Percentiles rank a stretch among this genome's conserved stretches.
These are phyloP conservation scores for Sugiyamaella novakii DNA, from an alignment of 1,139 yeast species.

Conservation along the genomic window DNA sequence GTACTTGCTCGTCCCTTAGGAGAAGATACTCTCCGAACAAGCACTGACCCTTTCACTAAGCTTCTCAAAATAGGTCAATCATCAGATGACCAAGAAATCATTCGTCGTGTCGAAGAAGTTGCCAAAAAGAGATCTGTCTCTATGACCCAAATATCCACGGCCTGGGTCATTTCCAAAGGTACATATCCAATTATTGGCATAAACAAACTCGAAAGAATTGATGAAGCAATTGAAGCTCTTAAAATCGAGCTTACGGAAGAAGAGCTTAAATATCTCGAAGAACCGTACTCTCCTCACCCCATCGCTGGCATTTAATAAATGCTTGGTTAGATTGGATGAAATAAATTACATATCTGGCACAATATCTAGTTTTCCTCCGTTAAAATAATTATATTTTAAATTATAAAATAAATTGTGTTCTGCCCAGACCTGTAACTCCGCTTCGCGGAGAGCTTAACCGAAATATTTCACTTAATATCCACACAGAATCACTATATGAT, in stretches of 20 bases:
- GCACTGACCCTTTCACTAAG: conserved; percentile 7
- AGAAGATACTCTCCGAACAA: conserved; percentile 33
- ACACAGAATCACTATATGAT: not conserved
- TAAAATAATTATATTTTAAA: too few relatives aligned
- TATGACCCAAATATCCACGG: conserved; percentile 58
- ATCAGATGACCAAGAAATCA: conserved; percentile 40
- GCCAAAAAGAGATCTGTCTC: conserved; percentile 49
- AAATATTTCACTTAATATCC: not conserved
- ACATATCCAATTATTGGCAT: conserved; percentile 58
- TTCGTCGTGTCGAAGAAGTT: conserved; percentile 55
- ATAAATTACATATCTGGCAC: too few relatives aligned
- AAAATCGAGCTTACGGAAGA: conserved; percentile 49
- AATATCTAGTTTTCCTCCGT: too few relatives aligned
- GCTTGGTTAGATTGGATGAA: too few relatives aligned
- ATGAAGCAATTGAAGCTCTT: conserved; percentile 55
- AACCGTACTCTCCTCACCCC: conserved; percentile 47
- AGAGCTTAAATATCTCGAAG: conserved; percentile 53
- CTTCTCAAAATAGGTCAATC: conserved; percentile 4
- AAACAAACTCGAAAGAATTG: conserved; percentile 51
- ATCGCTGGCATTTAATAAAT: too few relatives aligned
- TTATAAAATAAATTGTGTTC: not conserved
- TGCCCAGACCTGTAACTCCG: not conserved
- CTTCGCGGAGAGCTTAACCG: not conserved
- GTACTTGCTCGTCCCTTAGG: conserved; percentile 48
- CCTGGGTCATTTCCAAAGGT: conserved; percentile 59